These are phyloP conservation scores for Saccharomycopsis lassenensis DNA, from an alignment of 805 yeast genomes.

Conservation along the genomic window DNA sequence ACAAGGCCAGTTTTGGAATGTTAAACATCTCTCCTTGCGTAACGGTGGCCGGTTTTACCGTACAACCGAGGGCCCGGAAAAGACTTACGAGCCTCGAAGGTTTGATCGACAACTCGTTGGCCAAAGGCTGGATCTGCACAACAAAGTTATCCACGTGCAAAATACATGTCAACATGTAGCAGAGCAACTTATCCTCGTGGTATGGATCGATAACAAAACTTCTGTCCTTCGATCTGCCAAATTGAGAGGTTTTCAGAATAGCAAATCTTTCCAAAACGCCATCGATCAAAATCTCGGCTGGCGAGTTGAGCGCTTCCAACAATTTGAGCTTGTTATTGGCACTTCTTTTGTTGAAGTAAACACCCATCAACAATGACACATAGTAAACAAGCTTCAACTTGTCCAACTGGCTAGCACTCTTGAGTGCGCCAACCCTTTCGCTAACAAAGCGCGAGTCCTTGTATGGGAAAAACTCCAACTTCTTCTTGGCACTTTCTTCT, in stretches of 20 bases:
- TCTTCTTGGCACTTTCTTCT: conserved; percentile 39
- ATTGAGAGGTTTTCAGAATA: conserved; percentile 46
- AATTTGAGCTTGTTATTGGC: conserved; percentile 47
- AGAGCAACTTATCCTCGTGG: conserved; percentile 75
- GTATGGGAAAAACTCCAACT: conserved; percentile 53
- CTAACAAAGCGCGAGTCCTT: conserved; percentile 45
- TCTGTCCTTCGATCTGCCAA: conserved; percentile 65
- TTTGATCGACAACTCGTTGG: conserved; percentile 73
- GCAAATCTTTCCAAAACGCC: conserved; percentile 67
- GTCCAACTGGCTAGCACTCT: conserved; percentile 39
- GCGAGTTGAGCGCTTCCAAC: conserved; percentile 48
- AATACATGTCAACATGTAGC: conserved; percentile 62
- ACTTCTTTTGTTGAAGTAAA: conserved; percentile 62
- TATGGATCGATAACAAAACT: conserved; percentile 79
- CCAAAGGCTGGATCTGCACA: conserved; percentile 69
- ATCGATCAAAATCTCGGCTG: conserved; percentile 65
- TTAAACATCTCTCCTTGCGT: conserved; percentile 70
- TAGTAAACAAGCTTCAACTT: conserved; percentile 68
- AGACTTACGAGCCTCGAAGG: conserved; percentile 60
- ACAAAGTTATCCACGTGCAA: conserved; percentile 68
- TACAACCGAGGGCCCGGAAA: conserved; percentile 75
- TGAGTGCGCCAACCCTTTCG: too few relatives aligned
- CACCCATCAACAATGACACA: conserved; percentile 68
- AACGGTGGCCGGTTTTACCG: conserved; percentile 56
- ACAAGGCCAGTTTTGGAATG: conserved; percentile 46